phyloP scores from a whole-genome alignment of 352 stramenopile species.

The Phytophthora ohioensis region DNA sequence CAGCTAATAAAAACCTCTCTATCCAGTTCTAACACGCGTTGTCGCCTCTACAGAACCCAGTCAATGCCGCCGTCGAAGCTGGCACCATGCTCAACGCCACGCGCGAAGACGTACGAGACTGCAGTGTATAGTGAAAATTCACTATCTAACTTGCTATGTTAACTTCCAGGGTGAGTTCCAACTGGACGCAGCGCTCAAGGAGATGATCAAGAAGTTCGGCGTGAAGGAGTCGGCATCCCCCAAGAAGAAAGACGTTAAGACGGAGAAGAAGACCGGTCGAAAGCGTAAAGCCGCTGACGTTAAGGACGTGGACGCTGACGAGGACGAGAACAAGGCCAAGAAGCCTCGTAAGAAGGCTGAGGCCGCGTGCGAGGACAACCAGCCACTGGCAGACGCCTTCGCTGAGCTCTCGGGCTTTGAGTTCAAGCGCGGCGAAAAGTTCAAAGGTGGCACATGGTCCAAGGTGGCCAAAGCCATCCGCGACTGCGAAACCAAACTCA shows the following conservation, averaged over 20 bases:
- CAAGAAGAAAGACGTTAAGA: conserved; percentile 52
- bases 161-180: conserved; percentile 70
- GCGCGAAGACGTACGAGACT: conserved; percentile 63
- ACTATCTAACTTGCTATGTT: conserved; percentile 8
- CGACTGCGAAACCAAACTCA: conserved; percentile 70
- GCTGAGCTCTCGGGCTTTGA: conserved; percentile 87
- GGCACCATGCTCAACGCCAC: conserved; percentile 89
- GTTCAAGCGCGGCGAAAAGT: conserved; percentile 88
- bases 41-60: conserved; percentile 47
- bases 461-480: conserved; percentile 90
- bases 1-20: not conserved
- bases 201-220: conserved; percentile 86
- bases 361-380: conserved; percentile 71
- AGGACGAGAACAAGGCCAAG: conserved; percentile 55
- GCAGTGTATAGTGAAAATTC: not conserved
- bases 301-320: conserved; percentile 54
- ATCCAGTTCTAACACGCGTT: not conserved
- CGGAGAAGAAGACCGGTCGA: conserved; percentile 46
- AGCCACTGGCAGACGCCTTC: conserved; percentile 78
- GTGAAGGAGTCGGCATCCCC: conserved; percentile 47
- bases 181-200: conserved; percentile 74
- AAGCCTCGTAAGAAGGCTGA: conserved; percentile 69
- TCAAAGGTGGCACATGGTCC: conserved; percentile 89
- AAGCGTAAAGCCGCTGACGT: conserved; percentile 39
- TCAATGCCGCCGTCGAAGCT: conserved; percentile 85